A percentile compares a stretch with the other conserved stretches of the same genome.
phyloP scores from a whole-genome alignment of 805 yeast species.

The Sugiyamaella floridensis region DNA sequence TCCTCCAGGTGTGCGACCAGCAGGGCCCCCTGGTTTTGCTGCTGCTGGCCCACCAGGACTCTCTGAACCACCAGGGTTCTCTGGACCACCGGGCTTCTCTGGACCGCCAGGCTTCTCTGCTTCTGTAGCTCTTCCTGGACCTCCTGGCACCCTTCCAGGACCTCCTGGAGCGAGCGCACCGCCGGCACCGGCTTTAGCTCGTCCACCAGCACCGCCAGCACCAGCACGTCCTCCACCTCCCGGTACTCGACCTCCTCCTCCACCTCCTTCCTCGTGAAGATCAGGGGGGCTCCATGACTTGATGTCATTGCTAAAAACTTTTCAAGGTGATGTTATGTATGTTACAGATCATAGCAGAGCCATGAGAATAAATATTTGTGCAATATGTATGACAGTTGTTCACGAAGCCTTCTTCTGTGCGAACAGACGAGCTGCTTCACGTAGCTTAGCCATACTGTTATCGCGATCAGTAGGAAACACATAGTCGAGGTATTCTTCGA shows the following conservation, averaged over 20 bases:
- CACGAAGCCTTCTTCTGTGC: not conserved
- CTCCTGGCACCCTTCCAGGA: slow-evolving; percentile 13
- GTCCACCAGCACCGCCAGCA: slow-evolving; percentile 12
- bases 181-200: slow-evolving; percentile 2
- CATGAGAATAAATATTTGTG: not conserved
- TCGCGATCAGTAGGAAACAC: slow-evolving; percentile 58
- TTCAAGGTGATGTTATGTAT: not conserved
- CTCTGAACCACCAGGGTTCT: slow-evolving; percentile 23
- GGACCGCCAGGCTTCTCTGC: slow-evolving; percentile 18
- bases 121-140: slow-evolving; percentile 16
- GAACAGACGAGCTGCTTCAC: slow-evolving; percentile 42
- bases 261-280: slow-evolving; percentile 12
- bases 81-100: slow-evolving; percentile 22
- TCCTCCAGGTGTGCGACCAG: slow-evolving; percentile 6
- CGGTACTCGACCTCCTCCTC: slow-evolving; percentile 16
- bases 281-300: too few relatives aligned
- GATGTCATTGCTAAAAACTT: too few relatives aligned
- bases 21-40: not conserved
- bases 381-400: not conserved
- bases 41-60: not conserved
- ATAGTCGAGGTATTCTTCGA: slow-evolving; percentile 53
- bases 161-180: slow-evolving; percentile 6
- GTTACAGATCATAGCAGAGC: not conserved
- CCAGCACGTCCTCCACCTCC: slow-evolving; percentile 16
- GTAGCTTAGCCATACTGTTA: slow-evolving; percentile 29